Conservation (phyloP, 768 basidiomycete genomes). For the Lyophyllum atratum region DNA sequence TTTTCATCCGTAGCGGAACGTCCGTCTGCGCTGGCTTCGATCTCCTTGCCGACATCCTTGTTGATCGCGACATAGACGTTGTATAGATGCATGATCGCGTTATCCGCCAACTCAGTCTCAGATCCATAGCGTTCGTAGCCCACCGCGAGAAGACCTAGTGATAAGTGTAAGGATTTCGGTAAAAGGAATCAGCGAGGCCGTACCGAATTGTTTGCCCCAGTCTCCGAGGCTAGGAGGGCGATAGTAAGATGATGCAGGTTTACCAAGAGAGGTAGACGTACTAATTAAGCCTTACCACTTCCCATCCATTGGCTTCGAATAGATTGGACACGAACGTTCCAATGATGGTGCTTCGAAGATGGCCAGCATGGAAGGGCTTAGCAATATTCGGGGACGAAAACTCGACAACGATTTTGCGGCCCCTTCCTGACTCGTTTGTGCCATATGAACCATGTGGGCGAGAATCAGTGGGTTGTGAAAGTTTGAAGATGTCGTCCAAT, state of each 20-base stretch:
- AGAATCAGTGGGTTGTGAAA: conserved; percentile 45
- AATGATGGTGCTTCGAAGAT: conserved; percentile 93
- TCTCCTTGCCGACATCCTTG: conserved; percentile 73
- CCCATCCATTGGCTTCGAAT: conserved; percentile 90
- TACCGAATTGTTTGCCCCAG: conserved; percentile 91
- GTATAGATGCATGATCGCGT: conserved; percentile 93
- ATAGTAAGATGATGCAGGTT: background rate
- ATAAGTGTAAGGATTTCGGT: background rate
- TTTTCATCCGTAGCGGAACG: conserved; percentile 93
- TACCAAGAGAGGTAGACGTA: background rate
- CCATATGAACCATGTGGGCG: conserved; percentile 68
- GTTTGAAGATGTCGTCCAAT: conserved; percentile 41
- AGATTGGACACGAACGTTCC: conserved; percentile 89
- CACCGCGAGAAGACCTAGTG: conserved; percentile 76
- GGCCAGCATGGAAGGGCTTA: conserved; percentile 96
- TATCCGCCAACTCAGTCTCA: conserved; percentile 73
- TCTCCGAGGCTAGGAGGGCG: conserved; percentile 62
- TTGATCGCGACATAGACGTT: conserved; percentile 93
- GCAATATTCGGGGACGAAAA: conserved; percentile 97
- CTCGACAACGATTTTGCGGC: conserved; percentile 84
- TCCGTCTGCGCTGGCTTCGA: conserved; percentile 40
- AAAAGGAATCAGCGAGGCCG: background rate
- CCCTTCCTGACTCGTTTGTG: conserved; percentile 68
- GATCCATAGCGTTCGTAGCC: conserved; percentile 92
- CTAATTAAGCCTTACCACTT: conserved; percentile 85